Evolutionary conservation across 768 basidiomycete species (phyloP), one percentile per base, ranked within the genome.

Genomic region (Mycena floridula): DNA sequence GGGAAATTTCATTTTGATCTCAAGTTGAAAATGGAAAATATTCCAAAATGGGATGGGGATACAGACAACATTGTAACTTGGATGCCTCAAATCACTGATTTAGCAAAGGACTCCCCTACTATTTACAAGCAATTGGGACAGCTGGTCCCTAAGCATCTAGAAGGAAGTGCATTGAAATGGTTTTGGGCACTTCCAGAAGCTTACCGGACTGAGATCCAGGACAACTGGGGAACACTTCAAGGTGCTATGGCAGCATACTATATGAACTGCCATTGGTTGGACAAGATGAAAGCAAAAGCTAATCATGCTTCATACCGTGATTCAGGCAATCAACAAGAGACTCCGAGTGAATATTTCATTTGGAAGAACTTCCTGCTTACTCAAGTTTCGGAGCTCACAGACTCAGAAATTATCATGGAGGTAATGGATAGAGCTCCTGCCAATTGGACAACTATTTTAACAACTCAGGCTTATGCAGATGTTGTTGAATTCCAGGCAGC

Each of bases 11-110:
- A 64, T 12, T 64, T 68, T 38, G 64, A 66, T 41, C 35, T 43
- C n/a, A 64, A 64, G 35, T 42, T 66, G 21, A 61, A 63, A 38
- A 21, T 54, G 0, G 59, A 65, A 2, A 45, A 36, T 7, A 55
- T 67, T 9, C 62, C 63, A 3, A 51, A 43, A 12, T 67, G 65
- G 65, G 56, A 65, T 45, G 65, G 65, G 0, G 52, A 66, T 37
- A 44, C 51, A 0, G 54, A 60, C 18, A 56, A 46, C 4, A 50
- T 65, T 5, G 52, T 52, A 2, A 8, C 55, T 27, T 65, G 65
- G 64, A 47, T 65, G 4, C 18, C 48, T 4, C 56, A 60, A 24
- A 45, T 67, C 3, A 61, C 62, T 43, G 30, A 54, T 13, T 43
- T 65, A 2, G 44, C 57, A 0, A 22, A 50, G 30, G 38, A 48